Conservation (phyloP, 164 flowering plant genomes). For the Nymphaea colorata region DNA sequence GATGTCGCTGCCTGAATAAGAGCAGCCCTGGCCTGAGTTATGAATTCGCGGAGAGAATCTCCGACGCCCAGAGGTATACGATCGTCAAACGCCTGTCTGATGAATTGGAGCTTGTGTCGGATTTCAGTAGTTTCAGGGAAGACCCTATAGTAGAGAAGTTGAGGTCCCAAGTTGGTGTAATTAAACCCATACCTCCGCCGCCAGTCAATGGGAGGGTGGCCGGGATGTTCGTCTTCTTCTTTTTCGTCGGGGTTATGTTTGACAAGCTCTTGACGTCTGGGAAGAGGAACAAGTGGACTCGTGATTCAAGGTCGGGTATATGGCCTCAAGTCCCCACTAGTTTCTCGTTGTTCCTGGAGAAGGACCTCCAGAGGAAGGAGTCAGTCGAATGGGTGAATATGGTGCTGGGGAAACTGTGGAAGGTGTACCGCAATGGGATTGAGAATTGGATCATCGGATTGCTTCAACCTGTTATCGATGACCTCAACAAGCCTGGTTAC, state of each 20-base stretch:
- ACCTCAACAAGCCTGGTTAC: slow-evolving; percentile 83
- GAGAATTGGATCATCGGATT: slow-evolving; percentile 91
- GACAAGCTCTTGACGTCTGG: slow-evolving; percentile 87
- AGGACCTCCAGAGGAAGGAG: slow-evolving; percentile 90
- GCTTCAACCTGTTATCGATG: slow-evolving; percentile 90
- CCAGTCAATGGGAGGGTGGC: slow-evolving; percentile 49
- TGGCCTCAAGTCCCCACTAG: slow-evolving; percentile 82
- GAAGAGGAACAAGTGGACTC: slow-evolving; percentile 26
- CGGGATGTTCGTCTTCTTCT: slow-evolving; percentile 77
- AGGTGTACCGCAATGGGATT: slow-evolving; percentile 71
- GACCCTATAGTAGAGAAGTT: slow-evolving; percentile 87
- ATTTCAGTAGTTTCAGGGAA: slow-evolving; percentile 47
- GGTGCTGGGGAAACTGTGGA: slow-evolving; percentile 97
- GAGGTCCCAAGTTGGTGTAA: slow-evolving; percentile 79
- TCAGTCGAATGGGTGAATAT: slow-evolving; percentile 99
- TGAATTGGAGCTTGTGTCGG: slow-evolving; percentile 37
- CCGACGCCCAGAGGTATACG: slow-evolving; percentile 14
- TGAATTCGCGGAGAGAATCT: slow-evolving; percentile 24
- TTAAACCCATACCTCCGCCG: slow-evolving; percentile 93
- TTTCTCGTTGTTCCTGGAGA: slow-evolving; percentile 68
- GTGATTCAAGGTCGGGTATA: slow-evolving; percentile 23
- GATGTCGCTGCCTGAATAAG: slow-evolving; percentile 6
- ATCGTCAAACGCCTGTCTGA: slow-evolving; percentile 30
- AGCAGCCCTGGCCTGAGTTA: slow-evolving; percentile 15
- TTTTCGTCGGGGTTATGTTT: slow-evolving; percentile 81